A percentile compares a stretch with the other conserved stretches of the same genome.
phyloP scores from a whole-genome alignment of 2,329 filamentous ascomycete genomes.

The Fusarium sp. region DNA sequence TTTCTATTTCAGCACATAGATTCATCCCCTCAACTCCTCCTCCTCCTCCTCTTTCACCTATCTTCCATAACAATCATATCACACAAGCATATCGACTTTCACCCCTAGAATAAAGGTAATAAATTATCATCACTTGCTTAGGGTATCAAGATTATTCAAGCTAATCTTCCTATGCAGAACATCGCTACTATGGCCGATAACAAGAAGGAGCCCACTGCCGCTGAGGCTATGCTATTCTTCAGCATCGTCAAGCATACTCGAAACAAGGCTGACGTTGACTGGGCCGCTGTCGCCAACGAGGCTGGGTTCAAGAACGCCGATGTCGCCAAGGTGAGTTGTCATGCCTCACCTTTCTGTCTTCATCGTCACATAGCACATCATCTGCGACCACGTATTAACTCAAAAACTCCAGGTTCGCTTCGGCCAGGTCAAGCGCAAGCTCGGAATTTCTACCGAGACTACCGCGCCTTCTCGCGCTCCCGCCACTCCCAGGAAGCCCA shows the following conservation, averaged over 20 bases:
- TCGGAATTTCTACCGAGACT: conserved; percentile 50
- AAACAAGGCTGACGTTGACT: conserved; percentile 60
- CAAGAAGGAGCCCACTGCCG: conserved; percentile 52
- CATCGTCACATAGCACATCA: background rate
- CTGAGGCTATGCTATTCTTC: conserved; percentile 58
- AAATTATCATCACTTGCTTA: background rate
- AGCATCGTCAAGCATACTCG: conserved; percentile 57
- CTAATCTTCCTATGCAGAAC: conserved; percentile 9
- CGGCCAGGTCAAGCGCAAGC: conserved; percentile 61
- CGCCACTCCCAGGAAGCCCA: conserved; percentile 40
- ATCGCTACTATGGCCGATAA: conserved; percentile 46
- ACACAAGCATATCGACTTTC: background rate
- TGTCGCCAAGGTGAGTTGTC: conserved; percentile 55
- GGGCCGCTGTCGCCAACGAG: conserved; percentile 57
- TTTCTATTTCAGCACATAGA: background rate
- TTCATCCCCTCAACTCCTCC: conserved; percentile 1
- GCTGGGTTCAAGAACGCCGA: conserved; percentile 58
- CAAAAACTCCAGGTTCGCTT: conserved; percentile 54
- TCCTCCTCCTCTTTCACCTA: background rate
- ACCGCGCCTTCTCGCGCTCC: conserved; percentile 17
- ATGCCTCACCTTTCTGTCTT: background rate
- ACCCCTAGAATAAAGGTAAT: background rate
- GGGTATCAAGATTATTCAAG: background rate
- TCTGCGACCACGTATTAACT: conserved; percentile 1
- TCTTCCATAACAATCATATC: background rate